These are phyloP conservation scores for Lentinula aciculospora DNA, from an alignment of 768 basidiomycete species.

Conservation along the genomic window DNA sequence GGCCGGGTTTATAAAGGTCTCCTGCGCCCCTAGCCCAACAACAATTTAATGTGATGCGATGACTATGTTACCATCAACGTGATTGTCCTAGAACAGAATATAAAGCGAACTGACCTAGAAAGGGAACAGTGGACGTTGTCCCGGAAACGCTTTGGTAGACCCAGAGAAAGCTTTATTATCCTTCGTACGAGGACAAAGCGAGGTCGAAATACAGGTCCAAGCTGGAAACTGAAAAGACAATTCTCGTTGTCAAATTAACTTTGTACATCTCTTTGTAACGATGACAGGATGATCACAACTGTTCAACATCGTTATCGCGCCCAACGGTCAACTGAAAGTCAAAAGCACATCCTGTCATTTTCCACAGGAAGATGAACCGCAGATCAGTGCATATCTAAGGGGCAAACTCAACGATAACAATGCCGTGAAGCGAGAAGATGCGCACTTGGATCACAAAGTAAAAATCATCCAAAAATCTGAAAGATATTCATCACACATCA, in stretches of 20 bases:
- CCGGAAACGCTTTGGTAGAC: not conserved
- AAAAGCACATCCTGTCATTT: not conserved
- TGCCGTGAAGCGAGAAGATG: not conserved
- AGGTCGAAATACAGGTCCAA: not conserved
- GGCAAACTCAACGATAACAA: not conserved
- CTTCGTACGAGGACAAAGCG: not conserved
- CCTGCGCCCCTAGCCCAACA: not conserved
- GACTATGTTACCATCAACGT: conserved; percentile 1
- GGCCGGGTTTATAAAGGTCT: not conserved
- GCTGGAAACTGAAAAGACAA: not conserved
- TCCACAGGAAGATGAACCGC: not conserved
- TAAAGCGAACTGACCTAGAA: conserved; percentile 1
- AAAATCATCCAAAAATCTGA: not conserved
- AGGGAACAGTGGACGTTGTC: not conserved
- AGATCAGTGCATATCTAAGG: not conserved
- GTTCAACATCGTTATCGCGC: not conserved
- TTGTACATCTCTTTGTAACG: not conserved
- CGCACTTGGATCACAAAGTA: not conserved
- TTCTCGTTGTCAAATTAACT: not conserved
- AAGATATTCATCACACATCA: too few species aligned
- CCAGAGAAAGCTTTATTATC: not conserved
- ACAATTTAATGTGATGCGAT: not conserved
- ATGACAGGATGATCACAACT: not conserved
- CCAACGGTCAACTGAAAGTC: not conserved
- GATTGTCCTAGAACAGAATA: not conserved